phyloP scores from a whole-genome alignment of 2,329 filamentous ascomycete genomes.

The Curvularia eragrostidis region DNA sequence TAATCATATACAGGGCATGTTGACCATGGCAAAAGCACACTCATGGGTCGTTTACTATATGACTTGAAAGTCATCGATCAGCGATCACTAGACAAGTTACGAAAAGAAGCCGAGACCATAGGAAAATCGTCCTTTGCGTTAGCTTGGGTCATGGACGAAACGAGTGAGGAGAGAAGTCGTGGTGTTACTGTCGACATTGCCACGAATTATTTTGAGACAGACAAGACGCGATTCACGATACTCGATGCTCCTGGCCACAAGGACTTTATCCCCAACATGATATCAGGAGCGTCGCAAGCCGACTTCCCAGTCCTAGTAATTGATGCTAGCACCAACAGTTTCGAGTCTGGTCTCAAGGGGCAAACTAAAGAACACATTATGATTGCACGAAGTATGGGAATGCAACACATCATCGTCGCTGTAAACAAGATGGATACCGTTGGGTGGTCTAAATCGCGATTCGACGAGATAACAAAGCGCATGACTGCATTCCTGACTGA shows the following conservation, averaged over 20 bases:
- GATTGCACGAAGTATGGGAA: constrained; percentile 86
- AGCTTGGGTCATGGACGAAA: constrained; percentile 95
- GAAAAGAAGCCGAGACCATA: constrained; percentile 85
- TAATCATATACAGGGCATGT: constrained; percentile 73
- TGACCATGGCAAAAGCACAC: constrained; percentile 94
- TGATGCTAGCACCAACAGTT: constrained; percentile 87
- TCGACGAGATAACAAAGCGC: constrained; percentile 83
- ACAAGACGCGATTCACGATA: constrained; percentile 86
- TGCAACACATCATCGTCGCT: constrained; percentile 85
- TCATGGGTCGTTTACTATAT: constrained; percentile 93
- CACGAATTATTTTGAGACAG: constrained; percentile 91
- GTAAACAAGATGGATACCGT: constrained; percentile 95
- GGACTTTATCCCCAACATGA: constrained; percentile 99
- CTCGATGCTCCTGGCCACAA: constrained; percentile 92
- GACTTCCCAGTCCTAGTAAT: constrained; percentile 96
- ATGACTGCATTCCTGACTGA: constrained; percentile 81
- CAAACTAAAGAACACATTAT: constrained; percentile 95
- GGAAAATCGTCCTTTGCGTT: constrained; percentile 96
- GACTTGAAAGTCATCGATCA: constrained; percentile 89
- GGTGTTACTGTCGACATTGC: constrained; percentile 98
- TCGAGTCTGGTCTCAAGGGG: constrained; percentile 90
- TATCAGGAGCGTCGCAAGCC: constrained; percentile 92
- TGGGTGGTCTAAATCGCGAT: constrained; percentile 80
- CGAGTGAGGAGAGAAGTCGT: constrained; percentile 83
- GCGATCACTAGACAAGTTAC: constrained; percentile 85